Percentiles rank a stretch among this genome's conserved stretches.
Conservation (phyloP, 2,329 filamentous ascomycete genomes). For the Pezicula neosporulosa region DNA sequence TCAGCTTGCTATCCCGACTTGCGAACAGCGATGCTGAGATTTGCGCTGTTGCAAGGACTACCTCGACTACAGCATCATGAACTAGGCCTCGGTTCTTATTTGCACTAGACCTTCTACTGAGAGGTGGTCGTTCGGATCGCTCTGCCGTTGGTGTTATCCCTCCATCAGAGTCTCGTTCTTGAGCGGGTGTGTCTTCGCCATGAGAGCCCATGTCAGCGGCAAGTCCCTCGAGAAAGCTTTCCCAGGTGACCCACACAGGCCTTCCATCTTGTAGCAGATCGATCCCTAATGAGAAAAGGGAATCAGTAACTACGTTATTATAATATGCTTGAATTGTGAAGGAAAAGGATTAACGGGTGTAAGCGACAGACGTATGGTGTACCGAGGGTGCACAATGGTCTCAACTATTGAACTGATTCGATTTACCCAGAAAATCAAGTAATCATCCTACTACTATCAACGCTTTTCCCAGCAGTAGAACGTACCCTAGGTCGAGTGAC, state of each 20-base stretch:
- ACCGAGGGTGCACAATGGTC: too few species aligned
- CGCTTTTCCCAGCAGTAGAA: too few species aligned
- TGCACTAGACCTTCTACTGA: conserved; percentile 8
- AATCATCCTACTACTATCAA: too few species aligned
- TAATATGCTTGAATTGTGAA: too few species aligned
- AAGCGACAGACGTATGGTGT: too few species aligned
- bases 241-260: conserved; percentile 57
- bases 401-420: too few species aligned
- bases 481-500: too few species aligned
- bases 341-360: too few species aligned
- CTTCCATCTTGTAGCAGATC: conserved; percentile 68
- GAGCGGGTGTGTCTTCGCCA: conserved; percentile 2
- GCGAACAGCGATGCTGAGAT: conserved; percentile 11
- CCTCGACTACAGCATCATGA: conserved; percentile 64
- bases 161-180: conserved; percentile 11
- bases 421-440: too few species aligned
- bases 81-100: conserved; percentile 33
- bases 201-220: conserved; percentile 18
- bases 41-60: conserved; percentile 51
- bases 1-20: not conserved
- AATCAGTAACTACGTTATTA: too few species aligned
- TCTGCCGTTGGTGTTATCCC: conserved; percentile 34
- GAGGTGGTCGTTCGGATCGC: conserved; percentile 9
- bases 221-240: conserved; percentile 53
- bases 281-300: conserved; percentile 42